Evolutionary conservation across 495 filamentous ascomycete species (phyloP).

Genomic region (Xylaria curta): DNA sequence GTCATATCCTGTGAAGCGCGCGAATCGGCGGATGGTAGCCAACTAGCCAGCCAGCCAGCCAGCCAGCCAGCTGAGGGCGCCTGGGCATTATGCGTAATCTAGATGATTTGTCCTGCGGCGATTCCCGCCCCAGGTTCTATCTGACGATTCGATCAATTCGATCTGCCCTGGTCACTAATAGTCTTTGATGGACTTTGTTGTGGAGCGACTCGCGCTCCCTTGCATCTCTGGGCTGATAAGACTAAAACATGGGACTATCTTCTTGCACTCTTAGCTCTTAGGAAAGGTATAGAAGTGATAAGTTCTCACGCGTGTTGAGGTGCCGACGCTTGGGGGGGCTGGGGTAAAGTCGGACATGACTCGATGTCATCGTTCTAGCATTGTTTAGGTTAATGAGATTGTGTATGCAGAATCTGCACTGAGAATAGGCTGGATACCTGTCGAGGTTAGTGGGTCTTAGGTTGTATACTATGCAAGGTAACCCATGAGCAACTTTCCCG

Average conservation of each 20-base stretch:
- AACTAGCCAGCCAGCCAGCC: slow-evolving; percentile 12
- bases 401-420: not conserved
- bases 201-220: slow-evolving; percentile 4
- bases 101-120: slow-evolving; percentile 11
- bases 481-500: slow-evolving; percentile 12
- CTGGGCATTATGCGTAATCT: slow-evolving; percentile 8
- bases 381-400: slow-evolving; percentile 5
- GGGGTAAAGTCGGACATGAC: slow-evolving; percentile 9
- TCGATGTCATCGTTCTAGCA: slow-evolving; percentile 1
- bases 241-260: not conserved
- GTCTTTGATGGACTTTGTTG: not conserved
- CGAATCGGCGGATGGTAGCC: slow-evolving; percentile 2
- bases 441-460: slow-evolving; percentile 8
- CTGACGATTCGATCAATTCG: not conserved
- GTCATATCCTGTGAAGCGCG: not conserved
- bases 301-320: not conserved
- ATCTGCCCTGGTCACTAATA: slow-evolving; percentile 6
- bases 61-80: slow-evolving; percentile 16
- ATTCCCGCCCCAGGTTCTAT: not conserved
- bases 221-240: not conserved
- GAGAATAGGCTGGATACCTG: not conserved
- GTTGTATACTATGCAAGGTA: slow-evolving; percentile 11
- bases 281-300: no score
- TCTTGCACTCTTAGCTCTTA: no score
- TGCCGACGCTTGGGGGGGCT: not conserved